Evolutionary conservation across 495 filamentous ascomycete genomes (phyloP).

Genomic region (Amorphotheca resinae): DNA sequence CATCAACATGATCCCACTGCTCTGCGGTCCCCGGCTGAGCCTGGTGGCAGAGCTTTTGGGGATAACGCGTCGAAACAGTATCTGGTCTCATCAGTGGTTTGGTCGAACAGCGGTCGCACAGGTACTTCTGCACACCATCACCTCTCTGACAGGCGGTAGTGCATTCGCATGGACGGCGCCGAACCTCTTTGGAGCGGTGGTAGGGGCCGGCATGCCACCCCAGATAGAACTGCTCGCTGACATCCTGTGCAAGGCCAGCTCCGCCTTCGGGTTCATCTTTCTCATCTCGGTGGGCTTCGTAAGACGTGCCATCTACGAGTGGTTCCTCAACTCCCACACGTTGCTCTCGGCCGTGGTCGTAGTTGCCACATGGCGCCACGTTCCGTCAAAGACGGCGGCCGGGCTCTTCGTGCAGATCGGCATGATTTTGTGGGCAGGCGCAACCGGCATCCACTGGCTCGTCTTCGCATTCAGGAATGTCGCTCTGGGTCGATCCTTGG

Average conservation of each 20-base stretch:
- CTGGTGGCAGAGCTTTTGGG: constrained; percentile 15
- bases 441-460: not conserved
- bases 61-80: constrained; percentile 20
- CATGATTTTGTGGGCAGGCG: constrained; percentile 4
- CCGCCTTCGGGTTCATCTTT: constrained; percentile 7
- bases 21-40: constrained; percentile 9
- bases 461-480: constrained; percentile 11
- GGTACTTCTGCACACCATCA: constrained; percentile 16
- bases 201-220: constrained; percentile 1
- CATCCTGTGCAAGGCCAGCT: constrained; percentile 5
- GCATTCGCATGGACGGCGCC: constrained; percentile 4
- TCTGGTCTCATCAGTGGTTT: constrained; percentile 18
- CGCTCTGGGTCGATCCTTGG: constrained; percentile 2
- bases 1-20: constrained; percentile 17
- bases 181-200: constrained; percentile 11
- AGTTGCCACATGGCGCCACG: constrained; percentile 9
- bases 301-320: constrained; percentile 6
- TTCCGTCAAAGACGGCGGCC: constrained; percentile 6
- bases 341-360: constrained; percentile 6
- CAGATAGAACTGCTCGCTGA: constrained; percentile 6
- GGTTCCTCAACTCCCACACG: constrained; percentile 10
- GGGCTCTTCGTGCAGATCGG: constrained; percentile 11
- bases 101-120: constrained; percentile 16
- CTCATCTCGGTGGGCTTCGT: constrained; percentile 10
- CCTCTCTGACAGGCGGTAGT: not conserved